Percentiles rank a stretch among this genome's conserved stretches.
Conservation (phyloP, 1,284 basidiomycete genomes). For the Xanthoconium separans region DNA sequence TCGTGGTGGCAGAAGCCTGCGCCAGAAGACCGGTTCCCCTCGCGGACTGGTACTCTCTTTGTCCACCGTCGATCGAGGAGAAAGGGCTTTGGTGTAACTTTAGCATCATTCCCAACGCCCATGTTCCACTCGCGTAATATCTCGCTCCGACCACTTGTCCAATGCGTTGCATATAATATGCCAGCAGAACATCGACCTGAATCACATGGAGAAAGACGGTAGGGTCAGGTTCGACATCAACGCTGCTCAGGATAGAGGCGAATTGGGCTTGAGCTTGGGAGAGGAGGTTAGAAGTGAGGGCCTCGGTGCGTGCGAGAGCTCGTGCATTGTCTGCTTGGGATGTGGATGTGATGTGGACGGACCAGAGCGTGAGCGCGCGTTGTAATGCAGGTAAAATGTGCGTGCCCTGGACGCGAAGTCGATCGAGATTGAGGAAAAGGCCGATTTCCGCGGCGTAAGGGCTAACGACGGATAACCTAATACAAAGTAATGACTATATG, state of each 20-base stretch:
- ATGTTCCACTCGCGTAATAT: slow-evolving; percentile 42
- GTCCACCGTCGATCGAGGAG: not conserved
- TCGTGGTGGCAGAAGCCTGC: not conserved
- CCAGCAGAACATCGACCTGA: slow-evolving; percentile 47
- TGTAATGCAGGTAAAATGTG: slow-evolving; percentile 34
- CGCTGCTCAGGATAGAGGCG: slow-evolving; percentile 14
- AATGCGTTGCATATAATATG: slow-evolving; percentile 42
- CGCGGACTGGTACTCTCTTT: not conserved
- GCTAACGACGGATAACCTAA: slow-evolving; percentile 20
- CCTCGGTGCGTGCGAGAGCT: not conserved
- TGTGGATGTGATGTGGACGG: slow-evolving; percentile 29
- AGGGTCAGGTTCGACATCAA: slow-evolving; percentile 20
- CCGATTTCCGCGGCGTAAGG: slow-evolving; percentile 30
- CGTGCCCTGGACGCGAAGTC: slow-evolving; percentile 26
- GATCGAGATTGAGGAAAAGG: slow-evolving; percentile 33
- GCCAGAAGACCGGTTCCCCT: not conserved
- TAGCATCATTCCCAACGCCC: slow-evolving; percentile 36
- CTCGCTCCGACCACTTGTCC: slow-evolving; percentile 44
- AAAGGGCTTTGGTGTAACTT: slow-evolving; percentile 33
- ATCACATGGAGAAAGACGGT: slow-evolving; percentile 42
- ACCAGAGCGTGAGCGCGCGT: slow-evolving; percentile 38
- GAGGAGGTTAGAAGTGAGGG: slow-evolving; percentile 28
- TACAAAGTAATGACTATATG: not conserved
- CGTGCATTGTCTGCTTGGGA: slow-evolving; percentile 18
- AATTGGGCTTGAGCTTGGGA: slow-evolving; percentile 32